Conservation (phyloP, 169 alveolate species). For the Perkinsus marinus region DNA sequence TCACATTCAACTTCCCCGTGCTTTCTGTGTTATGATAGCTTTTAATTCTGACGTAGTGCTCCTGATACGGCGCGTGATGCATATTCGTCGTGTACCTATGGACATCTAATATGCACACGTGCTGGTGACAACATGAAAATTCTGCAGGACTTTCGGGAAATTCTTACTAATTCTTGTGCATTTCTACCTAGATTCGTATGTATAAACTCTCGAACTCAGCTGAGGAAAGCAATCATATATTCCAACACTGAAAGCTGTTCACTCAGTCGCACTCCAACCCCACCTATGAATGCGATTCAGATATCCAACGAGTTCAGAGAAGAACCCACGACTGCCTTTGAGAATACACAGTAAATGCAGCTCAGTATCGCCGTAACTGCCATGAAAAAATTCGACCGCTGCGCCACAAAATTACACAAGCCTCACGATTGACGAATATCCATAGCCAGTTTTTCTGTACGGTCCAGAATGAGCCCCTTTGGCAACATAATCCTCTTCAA, state of each 20-base stretch:
- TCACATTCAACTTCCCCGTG: conserved; percentile 12
- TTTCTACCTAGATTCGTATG: too few species aligned
- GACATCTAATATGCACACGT: neutral
- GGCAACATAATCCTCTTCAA: conserved; percentile 23
- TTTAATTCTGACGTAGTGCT: conserved; percentile 45
- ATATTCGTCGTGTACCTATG: conserved; percentile 5
- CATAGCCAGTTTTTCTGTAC: conserved; percentile 31
- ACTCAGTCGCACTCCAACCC: neutral
- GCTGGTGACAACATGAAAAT: neutral
- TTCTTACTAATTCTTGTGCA: too few species aligned
- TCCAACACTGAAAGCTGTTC: neutral
- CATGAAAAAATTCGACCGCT: neutral
- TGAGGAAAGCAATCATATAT: too few species aligned
- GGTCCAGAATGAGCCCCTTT: conserved; percentile 28
- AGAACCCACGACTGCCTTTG: conserved; percentile 51
- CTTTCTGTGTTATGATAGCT: conserved; percentile 30
- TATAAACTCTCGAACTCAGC: too few species aligned
- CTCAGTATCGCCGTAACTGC: conserved; percentile 26
- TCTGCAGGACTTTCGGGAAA: too few species aligned
- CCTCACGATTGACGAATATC: neutral
- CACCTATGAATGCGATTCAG: conserved; percentile 32
- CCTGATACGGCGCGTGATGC: conserved; percentile 24
- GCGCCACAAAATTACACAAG: neutral
- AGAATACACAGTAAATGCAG: conserved; percentile 42
- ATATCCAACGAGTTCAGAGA: conserved; percentile 27